Conservation (phyloP, 2,329 filamentous ascomycete genomes). For the Verticillium albo-atrum region DNA sequence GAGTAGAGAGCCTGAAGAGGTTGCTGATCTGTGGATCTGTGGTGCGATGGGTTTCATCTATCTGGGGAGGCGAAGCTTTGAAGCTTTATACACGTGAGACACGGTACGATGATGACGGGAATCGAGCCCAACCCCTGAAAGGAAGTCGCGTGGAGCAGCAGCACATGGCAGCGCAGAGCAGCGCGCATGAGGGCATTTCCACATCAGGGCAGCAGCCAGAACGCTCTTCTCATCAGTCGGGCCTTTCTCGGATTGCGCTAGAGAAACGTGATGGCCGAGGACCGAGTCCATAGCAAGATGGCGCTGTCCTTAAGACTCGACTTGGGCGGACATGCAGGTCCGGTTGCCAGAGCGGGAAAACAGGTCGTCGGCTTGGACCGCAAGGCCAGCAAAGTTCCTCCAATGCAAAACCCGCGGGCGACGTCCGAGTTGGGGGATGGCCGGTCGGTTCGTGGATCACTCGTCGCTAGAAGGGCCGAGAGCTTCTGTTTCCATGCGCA, state of each 20-base stretch:
- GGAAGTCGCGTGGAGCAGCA: no score
- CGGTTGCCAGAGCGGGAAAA: neutral
- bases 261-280: neutral
- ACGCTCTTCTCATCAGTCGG: neutral
- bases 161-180: neutral
- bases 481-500: neutral
- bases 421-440: neutral
- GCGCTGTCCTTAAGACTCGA: neutral
- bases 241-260: constrained; percentile 1
- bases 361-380: neutral
- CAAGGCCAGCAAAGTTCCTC: neutral
- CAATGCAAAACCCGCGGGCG: neutral
- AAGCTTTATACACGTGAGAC: neutral
- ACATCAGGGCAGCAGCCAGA: neutral
- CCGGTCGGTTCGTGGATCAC: neutral
- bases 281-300: neutral
- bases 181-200: neutral
- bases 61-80: neutral
- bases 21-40: neutral
- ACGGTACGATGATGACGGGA: neutral
- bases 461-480: neutral
- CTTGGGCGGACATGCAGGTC: neutral
- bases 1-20: neutral
- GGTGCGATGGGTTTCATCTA: neutral
- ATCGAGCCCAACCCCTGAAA: neutral